phyloP scores from a whole-genome alignment of 176 grass and related monocot species.

The Juncus effusus region DNA sequence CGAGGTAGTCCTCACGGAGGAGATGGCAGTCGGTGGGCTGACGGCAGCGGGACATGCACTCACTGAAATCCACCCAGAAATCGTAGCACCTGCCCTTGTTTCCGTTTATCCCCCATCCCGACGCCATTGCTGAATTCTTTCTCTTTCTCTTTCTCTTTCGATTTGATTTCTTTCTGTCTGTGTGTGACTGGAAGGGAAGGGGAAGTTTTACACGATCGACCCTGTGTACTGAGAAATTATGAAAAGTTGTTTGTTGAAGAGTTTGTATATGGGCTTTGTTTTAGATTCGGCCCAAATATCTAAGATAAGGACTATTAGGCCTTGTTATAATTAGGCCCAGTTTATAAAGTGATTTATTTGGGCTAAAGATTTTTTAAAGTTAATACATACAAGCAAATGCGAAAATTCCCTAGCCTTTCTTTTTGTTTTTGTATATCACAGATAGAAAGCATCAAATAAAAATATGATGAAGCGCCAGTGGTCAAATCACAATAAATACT shows the following conservation, averaged over 20 bases:
- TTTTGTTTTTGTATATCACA: no score
- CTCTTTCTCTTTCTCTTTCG: background rate
- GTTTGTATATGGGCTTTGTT: background rate
- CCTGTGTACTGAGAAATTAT: constrained; percentile 10
- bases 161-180: background rate
- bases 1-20: constrained; percentile 97
- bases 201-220: constrained; percentile 19
- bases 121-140: constrained; percentile 51
- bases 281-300: background rate
- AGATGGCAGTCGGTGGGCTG: constrained; percentile 82
- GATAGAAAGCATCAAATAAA: no score
- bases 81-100: constrained; percentile 99
- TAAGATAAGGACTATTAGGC: background rate
- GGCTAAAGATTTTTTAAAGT: no score
- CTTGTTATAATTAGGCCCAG: background rate
- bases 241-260: background rate
- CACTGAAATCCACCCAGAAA: constrained; percentile 98
- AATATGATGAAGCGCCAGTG: no score
- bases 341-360: background rate
- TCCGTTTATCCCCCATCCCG: constrained; percentile 93
- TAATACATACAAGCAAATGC: no score
- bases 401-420: no score
- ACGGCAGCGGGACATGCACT: constrained; percentile 96
- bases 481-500: no score
- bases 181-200: constrained; percentile 13